phyloP scores from a whole-genome alignment of 768 basidiomycete species.

The Mycena epipterygia region DNA sequence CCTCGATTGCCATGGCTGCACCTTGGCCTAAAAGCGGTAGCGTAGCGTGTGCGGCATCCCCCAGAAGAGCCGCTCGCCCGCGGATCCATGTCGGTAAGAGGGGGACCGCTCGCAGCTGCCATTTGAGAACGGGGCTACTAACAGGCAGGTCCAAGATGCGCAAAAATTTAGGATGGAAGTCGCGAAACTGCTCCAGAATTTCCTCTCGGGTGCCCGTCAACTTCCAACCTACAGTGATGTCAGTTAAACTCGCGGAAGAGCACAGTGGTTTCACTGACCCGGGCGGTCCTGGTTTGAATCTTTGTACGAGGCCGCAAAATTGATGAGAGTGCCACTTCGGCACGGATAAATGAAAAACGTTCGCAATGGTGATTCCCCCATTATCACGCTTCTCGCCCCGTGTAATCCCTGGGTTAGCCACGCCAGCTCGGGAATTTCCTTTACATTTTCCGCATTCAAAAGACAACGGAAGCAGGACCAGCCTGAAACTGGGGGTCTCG shows the following conservation, averaged over 20 bases:
- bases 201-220: conserved; percentile 14
- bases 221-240: conserved; percentile 2
- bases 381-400: conserved; percentile 4
- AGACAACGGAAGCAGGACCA: conserved; percentile 21
- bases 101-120: conserved; percentile 24
- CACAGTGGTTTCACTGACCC: too few relatives aligned
- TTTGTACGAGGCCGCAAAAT: conserved; percentile 6
- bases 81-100: conserved; percentile 30
- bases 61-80: conserved; percentile 17
- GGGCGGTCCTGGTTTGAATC: conserved; percentile 18
- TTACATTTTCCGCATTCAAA: conserved; percentile 4
- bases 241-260: too few relatives aligned
- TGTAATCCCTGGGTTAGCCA: conserved; percentile 22
- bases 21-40: conserved; percentile 41
- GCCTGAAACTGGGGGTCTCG: not conserved
- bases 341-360: conserved; percentile 20
- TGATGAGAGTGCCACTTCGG: conserved; percentile 21
- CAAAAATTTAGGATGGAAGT: conserved; percentile 29
- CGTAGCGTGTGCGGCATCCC: conserved; percentile 41
- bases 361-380: not conserved
- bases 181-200: not conserved
- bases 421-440: conserved; percentile 9
- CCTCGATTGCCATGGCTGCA: conserved; percentile 44
- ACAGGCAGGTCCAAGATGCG: conserved; percentile 26
- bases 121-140: conserved; percentile 7